Evolutionary conservation across 345 rosid genomes (phyloP).

Genomic region (Linum tenue): DNA sequence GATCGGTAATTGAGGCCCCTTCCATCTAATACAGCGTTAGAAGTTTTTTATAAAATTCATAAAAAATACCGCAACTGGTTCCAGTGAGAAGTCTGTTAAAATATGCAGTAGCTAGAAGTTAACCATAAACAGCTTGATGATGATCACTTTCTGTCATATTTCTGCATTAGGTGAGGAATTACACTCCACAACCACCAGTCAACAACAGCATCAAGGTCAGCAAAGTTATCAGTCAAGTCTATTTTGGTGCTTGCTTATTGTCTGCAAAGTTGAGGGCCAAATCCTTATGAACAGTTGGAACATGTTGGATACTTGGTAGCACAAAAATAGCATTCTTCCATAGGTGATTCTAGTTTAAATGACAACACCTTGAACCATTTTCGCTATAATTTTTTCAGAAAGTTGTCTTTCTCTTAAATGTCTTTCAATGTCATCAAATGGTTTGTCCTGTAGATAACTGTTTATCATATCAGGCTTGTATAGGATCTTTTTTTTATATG

Average conservation of each 20-base stretch:
- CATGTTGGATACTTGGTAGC: neutral
- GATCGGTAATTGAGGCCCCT: neutral
- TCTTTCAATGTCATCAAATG: neutral
- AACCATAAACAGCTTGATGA: neutral
- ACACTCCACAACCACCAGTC: constrained; percentile 6
- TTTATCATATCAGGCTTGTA: neutral
- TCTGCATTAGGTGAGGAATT: constrained; percentile 5
- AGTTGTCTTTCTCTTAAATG: neutral
- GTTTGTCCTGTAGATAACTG: neutral
- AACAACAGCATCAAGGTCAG: constrained; percentile 11
- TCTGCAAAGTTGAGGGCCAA: neutral
- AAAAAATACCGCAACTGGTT: neutral
- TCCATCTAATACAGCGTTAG: neutral
- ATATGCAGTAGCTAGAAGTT: too few relatives aligned
- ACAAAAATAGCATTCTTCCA: neutral
- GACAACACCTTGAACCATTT: neutral
- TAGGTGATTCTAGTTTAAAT: neutral
- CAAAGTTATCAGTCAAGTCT: neutral
- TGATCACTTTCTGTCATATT: neutral
- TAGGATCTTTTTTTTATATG: neutral
- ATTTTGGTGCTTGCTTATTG: neutral
- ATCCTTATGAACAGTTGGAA: neutral
- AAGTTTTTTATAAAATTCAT: too few relatives aligned
- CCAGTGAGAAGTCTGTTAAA: neutral
- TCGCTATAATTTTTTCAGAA: neutral